A percentile compares a stretch with the other conserved stretches of the same genome.
These are phyloP conservation scores for Phtheirospermum japonicum DNA, from an alignment of 257 asterid species.

Conservation along the genomic window DNA sequence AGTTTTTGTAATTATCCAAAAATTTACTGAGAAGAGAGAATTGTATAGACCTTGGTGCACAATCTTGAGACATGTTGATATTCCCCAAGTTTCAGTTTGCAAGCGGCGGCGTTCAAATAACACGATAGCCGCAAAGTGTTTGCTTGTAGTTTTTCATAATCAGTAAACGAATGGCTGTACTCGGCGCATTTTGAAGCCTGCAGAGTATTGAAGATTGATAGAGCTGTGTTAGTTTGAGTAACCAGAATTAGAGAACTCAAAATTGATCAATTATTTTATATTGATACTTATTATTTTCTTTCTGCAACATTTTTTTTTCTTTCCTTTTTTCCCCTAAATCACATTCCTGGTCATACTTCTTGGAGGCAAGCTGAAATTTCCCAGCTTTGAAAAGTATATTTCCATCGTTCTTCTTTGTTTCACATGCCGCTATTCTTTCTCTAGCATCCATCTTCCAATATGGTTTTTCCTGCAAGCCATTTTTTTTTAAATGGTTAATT, in stretches of 20 bases:
- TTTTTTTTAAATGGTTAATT: too few relatives aligned
- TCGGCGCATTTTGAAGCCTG: slow-evolving; percentile 30
- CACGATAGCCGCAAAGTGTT: slow-evolving; percentile 37
- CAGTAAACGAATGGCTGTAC: slow-evolving; percentile 44
- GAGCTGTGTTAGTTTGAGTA: neutral
- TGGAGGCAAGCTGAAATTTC: slow-evolving; percentile 2
- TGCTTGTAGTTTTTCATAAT: slow-evolving; percentile 38
- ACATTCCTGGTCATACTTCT: neutral
- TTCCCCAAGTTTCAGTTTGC: slow-evolving; percentile 51
- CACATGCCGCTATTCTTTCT: neutral
- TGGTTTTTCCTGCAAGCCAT: neutral
- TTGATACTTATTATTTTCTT: too few relatives aligned
- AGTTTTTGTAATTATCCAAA: too few relatives aligned
- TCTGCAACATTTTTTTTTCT: too few relatives aligned
- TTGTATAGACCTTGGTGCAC: neutral
- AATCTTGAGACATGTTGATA: slow-evolving; percentile 36
- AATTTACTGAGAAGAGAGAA: too few relatives aligned
- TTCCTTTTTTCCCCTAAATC: too few relatives aligned
- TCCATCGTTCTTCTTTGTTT: neutral
- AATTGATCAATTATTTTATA: too few relatives aligned
- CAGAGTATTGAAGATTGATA: neutral
- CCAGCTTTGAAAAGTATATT: neutral
- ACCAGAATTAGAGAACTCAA: too few relatives aligned
- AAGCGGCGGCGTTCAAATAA: slow-evolving; percentile 57
- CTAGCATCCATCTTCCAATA: neutral